These are phyloP conservation scores for Byssochlamys sp. DNA, from an alignment of 2,329 filamentous ascomycete species.

Conservation along the genomic window DNA sequence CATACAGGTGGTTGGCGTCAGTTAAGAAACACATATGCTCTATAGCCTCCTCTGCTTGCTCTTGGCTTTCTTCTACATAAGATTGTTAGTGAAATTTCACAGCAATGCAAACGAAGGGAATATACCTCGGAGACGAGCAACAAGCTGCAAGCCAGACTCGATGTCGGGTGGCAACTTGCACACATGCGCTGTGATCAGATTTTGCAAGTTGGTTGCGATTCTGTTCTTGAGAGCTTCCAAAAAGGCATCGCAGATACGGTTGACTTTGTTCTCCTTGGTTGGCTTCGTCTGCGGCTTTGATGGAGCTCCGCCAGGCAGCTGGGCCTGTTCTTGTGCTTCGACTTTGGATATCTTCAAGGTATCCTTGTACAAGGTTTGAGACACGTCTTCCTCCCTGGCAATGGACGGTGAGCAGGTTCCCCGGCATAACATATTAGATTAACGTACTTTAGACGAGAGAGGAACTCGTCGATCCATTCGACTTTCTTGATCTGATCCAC, in stretches of 20 bases:
- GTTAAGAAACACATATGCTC: constrained; percentile 97
- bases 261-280: constrained; percentile 56
- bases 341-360: constrained; percentile 49
- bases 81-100: constrained; percentile 8
- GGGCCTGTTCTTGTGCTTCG: constrained; percentile 15
- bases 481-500: constrained; percentile 74
- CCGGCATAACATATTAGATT: neutral
- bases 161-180: constrained; percentile 88
- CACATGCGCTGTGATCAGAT: constrained; percentile 86
- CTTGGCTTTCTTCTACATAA: constrained; percentile 47
- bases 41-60: constrained; percentile 74
- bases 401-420: constrained; percentile 15
- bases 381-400: constrained; percentile 72
- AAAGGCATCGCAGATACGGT: constrained; percentile 78
- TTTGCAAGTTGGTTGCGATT: constrained; percentile 64
- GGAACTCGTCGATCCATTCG: constrained; percentile 77
- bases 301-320: constrained; percentile 9
- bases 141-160: constrained; percentile 69
- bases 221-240: constrained; percentile 56
- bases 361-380: constrained; percentile 84
- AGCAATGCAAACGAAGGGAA: neutral
- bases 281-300: constrained; percentile 4
- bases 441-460: constrained; percentile 68
- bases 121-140: constrained; percentile 57
- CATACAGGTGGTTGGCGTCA: constrained; percentile 84